Conservation (phyloP, 176 grass and related monocot species). For the Neostapfia colusana region DNA sequence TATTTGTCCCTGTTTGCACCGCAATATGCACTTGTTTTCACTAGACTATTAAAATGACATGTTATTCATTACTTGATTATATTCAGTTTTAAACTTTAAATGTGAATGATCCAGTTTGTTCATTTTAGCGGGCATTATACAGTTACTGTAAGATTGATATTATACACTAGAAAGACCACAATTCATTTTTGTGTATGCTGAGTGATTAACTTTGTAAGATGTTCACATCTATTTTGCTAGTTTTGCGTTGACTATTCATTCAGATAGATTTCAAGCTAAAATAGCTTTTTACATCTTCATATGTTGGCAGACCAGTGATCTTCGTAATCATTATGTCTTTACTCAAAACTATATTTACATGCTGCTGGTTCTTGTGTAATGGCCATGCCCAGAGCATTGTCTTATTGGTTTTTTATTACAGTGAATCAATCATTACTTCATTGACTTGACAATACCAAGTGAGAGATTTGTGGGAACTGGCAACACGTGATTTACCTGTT, state of each 20-base stretch:
- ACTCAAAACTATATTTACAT: not conserved
- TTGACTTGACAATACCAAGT: not conserved
- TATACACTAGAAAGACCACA: not conserved
- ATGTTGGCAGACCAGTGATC: not conserved
- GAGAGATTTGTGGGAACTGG: not conserved
- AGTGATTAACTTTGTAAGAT: not conserved
- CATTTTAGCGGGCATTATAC: not conserved
- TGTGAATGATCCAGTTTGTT: not conserved
- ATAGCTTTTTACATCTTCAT: conserved; percentile 19
- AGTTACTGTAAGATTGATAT: not conserved
- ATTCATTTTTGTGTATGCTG: not conserved
- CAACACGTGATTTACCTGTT: not conserved
- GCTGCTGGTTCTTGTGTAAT: not conserved
- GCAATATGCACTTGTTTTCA: not conserved
- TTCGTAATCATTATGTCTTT: not conserved
- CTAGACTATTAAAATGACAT: not conserved
- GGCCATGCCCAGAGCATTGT: not conserved
- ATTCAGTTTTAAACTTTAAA: not conserved
- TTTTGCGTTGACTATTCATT: not conserved
- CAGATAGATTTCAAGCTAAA: not conserved
- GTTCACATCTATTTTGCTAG: not conserved
- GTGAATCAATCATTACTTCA: conserved; percentile 6
- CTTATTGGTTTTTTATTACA: conserved; percentile 14
- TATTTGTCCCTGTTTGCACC: not conserved
- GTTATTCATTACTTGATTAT: not conserved